These are phyloP conservation scores for Pseudonitzschia multiseries DNA, from an alignment of 108 stramenopile genomes.

Conservation along the genomic window DNA sequence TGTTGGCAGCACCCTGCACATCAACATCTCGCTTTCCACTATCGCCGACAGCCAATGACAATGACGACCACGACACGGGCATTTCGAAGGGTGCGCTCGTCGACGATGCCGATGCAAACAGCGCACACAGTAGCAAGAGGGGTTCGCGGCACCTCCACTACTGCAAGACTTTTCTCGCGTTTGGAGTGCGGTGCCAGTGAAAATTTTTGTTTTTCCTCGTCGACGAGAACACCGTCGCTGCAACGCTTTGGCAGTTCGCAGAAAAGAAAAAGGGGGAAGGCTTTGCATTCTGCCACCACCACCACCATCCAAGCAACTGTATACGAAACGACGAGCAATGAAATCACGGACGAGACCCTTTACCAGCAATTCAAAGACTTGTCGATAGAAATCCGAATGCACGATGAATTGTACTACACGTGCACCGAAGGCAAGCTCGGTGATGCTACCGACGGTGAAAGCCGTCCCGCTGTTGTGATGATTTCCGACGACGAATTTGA, in stretches of 20 bases:
- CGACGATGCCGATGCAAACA: no score
- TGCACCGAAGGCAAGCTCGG: neutral
- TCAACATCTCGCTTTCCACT: no score
- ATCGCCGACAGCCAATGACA: no score
- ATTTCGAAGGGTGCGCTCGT: no score
- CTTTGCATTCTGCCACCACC: neutral
- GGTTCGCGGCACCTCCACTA: no score
- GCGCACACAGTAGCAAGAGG: no score
- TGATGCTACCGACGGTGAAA: neutral
- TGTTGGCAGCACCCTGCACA: no score
- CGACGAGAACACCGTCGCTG: neutral
- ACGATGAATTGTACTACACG: conserved; percentile 66
- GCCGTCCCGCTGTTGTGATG: neutral
- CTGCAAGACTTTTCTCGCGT: no score
- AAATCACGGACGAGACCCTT: conserved; percentile 6
- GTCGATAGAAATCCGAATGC: conserved; percentile 45
- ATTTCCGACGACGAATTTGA: conserved; percentile 79
- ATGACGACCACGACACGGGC: no score
- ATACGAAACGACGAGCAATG: neutral
- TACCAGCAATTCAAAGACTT: conserved; percentile 59
- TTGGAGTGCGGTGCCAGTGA: no score
- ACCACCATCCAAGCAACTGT: neutral
- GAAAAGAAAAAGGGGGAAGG: neutral
- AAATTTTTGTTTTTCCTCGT: no score
- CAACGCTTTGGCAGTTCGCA: neutral